Base-by-base conservation (phyloP, 179 eudicot genomes). In the Vitellaria paradoxa region DNA sequence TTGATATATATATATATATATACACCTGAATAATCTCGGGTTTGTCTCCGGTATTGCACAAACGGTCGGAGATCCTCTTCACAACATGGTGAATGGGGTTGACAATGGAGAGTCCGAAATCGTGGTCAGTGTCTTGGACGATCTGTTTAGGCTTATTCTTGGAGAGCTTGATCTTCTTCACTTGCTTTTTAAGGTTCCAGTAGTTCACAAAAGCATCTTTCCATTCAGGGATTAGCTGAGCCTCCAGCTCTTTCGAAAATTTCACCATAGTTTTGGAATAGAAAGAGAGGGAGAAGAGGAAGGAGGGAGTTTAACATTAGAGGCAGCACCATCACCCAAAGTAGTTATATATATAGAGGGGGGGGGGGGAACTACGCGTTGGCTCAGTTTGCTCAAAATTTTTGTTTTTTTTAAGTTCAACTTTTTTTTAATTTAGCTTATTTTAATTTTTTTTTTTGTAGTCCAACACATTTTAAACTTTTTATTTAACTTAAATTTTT, bases 171-270 rank as follows among this genome's bases (percentile, higher is more conserved):
- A 81, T 82, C 76, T 71, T 86, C 74, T 86, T 83, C 50, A 83
- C 87, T 37, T 87, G 86, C 70, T 88, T 84, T 72, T 88, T 87
- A 52, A 81, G 75, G 46, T 75, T 82, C 86, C 84, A 70, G 72
- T 81, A 84, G 74, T 86, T 79, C 0, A 88, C 86, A 52, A 85
- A 86, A 23, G 81, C 86, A 9, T 82, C 90, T 21, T 82, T 84
- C 88, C 86, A 86, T 70, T 85, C 91, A 0, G 91, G 91, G 30
- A 80, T 87, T 12, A 80, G 86, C 61, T 83, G 85, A 5, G 90
- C 88, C 79, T 90, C 82, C 11, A 86, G 81, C 73, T 81, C 79
- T 74, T 81, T 86, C 0, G 89, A 83, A 65, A 86, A 86, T 80
- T 83, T 86, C 78, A 84, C 79, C 84, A 84, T 15, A 6, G 37